Conservation (phyloP, 768 basidiomycete species). For the Fibroporia radiculosa region DNA sequence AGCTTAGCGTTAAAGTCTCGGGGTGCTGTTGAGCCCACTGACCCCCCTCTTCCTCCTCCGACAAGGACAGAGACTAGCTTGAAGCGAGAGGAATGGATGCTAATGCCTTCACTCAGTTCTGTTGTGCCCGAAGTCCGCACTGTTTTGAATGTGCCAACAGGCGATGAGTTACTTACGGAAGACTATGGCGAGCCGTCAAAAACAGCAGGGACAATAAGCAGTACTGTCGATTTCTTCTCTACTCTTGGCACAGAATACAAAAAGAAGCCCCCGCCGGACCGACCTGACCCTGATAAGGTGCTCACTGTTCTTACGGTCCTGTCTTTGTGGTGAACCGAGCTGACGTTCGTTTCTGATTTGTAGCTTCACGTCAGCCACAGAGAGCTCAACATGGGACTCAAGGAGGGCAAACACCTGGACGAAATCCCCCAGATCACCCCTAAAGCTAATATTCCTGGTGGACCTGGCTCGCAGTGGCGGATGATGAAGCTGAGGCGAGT, state of each 20-base stretch:
- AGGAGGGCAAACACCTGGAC: conserved; percentile 31
- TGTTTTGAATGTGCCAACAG: conserved; percentile 10
- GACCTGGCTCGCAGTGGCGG: conserved; percentile 92
- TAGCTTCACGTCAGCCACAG: conserved; percentile 55
- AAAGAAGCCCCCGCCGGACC: conserved; percentile 52
- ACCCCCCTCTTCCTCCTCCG: conserved; percentile 39
- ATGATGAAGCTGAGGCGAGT: conserved; percentile 94
- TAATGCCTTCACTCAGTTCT: conserved; percentile 34
- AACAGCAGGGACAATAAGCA: conserved; percentile 40
- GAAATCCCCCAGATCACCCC: conserved; percentile 35
- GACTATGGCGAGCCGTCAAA: conserved; percentile 49
- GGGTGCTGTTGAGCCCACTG: conserved; percentile 36
- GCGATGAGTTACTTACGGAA: conserved; percentile 53
- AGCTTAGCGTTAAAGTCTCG: conserved; percentile 63
- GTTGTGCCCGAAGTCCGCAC: conserved; percentile 15
- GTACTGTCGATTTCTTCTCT: conserved; percentile 84
- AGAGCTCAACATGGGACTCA: conserved; percentile 57
- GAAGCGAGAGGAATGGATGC: conserved; percentile 88
- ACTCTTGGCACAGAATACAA: conserved; percentile 69
- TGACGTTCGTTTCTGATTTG: no score
- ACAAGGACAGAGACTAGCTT: conserved; percentile 40
- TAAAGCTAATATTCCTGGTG: conserved; percentile 64
- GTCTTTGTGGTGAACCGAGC: no score
- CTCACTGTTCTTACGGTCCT: conserved; percentile 13
- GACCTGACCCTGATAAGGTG: conserved; percentile 69